phyloP scores from a whole-genome alignment of 805 yeast species.

The Candida rishiriensis region DNA sequence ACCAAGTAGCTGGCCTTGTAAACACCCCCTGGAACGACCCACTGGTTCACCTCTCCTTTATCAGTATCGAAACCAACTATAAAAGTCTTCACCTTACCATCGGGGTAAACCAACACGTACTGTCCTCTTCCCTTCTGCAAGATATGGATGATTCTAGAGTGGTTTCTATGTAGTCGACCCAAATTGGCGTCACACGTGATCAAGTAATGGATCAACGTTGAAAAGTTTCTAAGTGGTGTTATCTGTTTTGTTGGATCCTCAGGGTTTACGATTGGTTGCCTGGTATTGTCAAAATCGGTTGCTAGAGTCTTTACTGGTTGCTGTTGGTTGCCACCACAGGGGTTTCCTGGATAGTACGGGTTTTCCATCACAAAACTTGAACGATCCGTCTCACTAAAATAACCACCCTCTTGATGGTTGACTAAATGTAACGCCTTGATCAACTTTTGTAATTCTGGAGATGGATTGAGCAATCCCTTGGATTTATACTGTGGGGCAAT shows the following conservation, averaged over 20 bases:
- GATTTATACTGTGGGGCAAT: conserved; percentile 19
- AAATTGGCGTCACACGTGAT: conserved; percentile 46
- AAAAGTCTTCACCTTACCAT: conserved; percentile 45
- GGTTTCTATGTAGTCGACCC: conserved; percentile 48
- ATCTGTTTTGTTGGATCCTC: conserved; percentile 14
- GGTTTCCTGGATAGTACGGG: conserved; percentile 33
- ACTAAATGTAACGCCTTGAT: conserved; percentile 33
- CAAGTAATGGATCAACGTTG: conserved; percentile 50
- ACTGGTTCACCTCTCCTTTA: conserved; percentile 48
- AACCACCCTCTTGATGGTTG: conserved; percentile 55
- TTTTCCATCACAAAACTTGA: conserved; percentile 39
- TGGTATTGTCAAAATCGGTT: neutral
- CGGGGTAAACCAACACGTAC: conserved; percentile 48
- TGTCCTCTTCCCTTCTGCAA: conserved; percentile 53
- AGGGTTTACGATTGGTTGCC: conserved; percentile 8
- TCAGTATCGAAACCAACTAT: conserved; percentile 47
- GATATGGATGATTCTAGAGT: conserved; percentile 51
- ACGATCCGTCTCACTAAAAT: conserved; percentile 52
- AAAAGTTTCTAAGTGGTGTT: conserved; percentile 34
- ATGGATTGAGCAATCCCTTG: conserved; percentile 13
- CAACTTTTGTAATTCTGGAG: conserved; percentile 24
- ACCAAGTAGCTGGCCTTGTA: conserved; percentile 51
- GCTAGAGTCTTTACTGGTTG: neutral
- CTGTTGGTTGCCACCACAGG: conserved; percentile 7
- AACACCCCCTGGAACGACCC: conserved; percentile 62